Evolutionary conservation across 345 rosid genomes (phyloP).

Genomic region (Eucalyptus melliodora): DNA sequence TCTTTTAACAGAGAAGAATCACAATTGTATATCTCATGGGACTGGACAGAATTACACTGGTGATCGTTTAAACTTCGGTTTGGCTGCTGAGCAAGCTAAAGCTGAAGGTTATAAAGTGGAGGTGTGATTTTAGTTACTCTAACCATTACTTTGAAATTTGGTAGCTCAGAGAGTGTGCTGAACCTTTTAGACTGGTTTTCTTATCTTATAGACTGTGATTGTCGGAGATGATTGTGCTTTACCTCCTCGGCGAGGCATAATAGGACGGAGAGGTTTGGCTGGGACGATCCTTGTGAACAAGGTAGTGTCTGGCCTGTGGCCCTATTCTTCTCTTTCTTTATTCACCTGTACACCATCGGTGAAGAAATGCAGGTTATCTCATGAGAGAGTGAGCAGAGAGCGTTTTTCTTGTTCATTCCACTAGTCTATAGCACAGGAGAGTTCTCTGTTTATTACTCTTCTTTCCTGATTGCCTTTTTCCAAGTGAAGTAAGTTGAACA

Average conservation of each 20-base stretch:
- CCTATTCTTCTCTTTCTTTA: neutral
- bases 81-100: slow-evolving; percentile 99
- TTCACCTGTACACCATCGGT: neutral
- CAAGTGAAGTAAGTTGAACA: neutral
- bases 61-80: slow-evolving; percentile 92
- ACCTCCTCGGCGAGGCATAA: slow-evolving; percentile 85
- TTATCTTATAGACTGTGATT: slow-evolving; percentile 57
- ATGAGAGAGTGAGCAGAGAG: neutral
- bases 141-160: neutral
- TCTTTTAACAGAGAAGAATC: neutral
- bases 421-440: neutral
- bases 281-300: slow-evolving; percentile 90
- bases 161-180: neutral
- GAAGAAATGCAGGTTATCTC: neutral
- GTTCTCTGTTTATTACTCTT: neutral
- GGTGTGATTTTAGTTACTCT: slow-evolving; percentile 22
- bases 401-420: neutral
- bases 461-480: neutral
- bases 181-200: neutral
- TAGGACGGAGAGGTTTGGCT: slow-evolving; percentile 93
- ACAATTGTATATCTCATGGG: neutral
- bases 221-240: slow-evolving; percentile 98
- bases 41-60: slow-evolving; percentile 84
- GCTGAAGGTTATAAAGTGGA: slow-evolving; percentile 94
- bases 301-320: slow-evolving; percentile 26